Conservation (phyloP, 352 stramenopile species). For the Phytophthora pisi region DNA sequence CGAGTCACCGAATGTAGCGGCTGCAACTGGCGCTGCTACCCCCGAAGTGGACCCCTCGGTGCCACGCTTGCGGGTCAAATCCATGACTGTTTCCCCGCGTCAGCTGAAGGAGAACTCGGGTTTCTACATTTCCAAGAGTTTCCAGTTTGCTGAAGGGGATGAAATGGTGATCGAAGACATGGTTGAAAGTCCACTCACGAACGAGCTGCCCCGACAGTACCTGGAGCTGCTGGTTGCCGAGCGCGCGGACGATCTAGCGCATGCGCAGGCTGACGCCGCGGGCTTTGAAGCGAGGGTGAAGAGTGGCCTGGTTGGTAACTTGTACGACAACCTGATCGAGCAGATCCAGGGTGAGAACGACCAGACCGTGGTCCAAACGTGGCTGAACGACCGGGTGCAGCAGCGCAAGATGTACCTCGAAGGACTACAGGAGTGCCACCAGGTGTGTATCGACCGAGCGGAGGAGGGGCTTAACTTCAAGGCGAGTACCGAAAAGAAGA, state of each 20-base stretch:
- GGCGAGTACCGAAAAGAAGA: slow-evolving; percentile 86
- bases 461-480: slow-evolving; percentile 83
- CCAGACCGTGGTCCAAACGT: slow-evolving; percentile 68
- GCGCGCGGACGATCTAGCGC: slow-evolving; percentile 54
- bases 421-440: slow-evolving; percentile 68
- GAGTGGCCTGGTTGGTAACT: slow-evolving; percentile 56
- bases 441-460: slow-evolving; percentile 68
- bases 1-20: slow-evolving; percentile 33
- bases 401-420: slow-evolving; percentile 76
- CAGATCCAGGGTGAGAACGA: slow-evolving; percentile 86
- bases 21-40: slow-evolving; percentile 13
- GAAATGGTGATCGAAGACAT: slow-evolving; percentile 87
- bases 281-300: slow-evolving; percentile 73
- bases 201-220: slow-evolving; percentile 81
- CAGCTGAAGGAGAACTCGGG: slow-evolving; percentile 77
- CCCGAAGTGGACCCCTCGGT: slow-evolving; percentile 31
- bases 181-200: slow-evolving; percentile 80
- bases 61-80: slow-evolving; percentile 66
- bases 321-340: slow-evolving; percentile 88
- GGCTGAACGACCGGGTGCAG: slow-evolving; percentile 75
- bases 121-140: slow-evolving; percentile 83
- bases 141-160: slow-evolving; percentile 74
- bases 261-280: slow-evolving; percentile 53
- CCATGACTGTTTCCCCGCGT: slow-evolving; percentile 74
- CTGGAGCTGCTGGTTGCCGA: slow-evolving; percentile 69